Evolutionary conservation across 106 monocot genomes (phyloP).

Genomic region (Triglochin maritima): DNA sequence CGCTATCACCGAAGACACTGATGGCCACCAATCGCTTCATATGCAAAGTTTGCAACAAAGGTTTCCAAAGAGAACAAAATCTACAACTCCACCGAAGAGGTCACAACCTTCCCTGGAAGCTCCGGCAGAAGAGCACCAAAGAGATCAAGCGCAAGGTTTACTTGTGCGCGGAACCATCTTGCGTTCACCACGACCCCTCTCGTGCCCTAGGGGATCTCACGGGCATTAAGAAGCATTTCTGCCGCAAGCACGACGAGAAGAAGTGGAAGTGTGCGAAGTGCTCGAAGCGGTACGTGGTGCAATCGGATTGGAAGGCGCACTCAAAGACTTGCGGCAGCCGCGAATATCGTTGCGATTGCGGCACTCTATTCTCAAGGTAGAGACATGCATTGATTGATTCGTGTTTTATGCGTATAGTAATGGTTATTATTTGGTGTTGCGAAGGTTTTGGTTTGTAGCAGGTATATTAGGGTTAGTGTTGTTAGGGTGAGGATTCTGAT

Average conservation of each 20-base stretch:
- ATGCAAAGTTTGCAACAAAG: constrained; percentile 38
- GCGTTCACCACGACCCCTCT: constrained; percentile 86
- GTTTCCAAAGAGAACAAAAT: too few species aligned
- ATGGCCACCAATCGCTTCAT: constrained; percentile 70
- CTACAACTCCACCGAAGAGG: constrained; percentile 12
- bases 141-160: constrained; percentile 9
- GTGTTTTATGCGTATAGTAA: constrained; percentile 9
- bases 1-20: constrained; percentile 57
- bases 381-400: constrained; percentile 55
- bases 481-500: constrained; percentile 22
- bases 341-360: constrained; percentile 73
- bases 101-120: constrained; percentile 20
- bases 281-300: constrained; percentile 88
- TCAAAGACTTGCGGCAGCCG: constrained; percentile 90
- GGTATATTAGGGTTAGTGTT: background rate
- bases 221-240: constrained; percentile 58
- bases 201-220: constrained; percentile 54
- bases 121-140: constrained; percentile 16
- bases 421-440: constrained; percentile 3
- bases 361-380: constrained; percentile 32
- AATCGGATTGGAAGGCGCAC: constrained; percentile 92
- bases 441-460: background rate
- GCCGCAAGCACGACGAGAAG: constrained; percentile 97
- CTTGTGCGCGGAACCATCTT: constrained; percentile 28
- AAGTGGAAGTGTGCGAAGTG: constrained; percentile 98